Evolutionary conservation across 148 eudicot genomes (phyloP), one percentile per base, ranked within the genome.

Genomic region (Cornus florida): DNA sequence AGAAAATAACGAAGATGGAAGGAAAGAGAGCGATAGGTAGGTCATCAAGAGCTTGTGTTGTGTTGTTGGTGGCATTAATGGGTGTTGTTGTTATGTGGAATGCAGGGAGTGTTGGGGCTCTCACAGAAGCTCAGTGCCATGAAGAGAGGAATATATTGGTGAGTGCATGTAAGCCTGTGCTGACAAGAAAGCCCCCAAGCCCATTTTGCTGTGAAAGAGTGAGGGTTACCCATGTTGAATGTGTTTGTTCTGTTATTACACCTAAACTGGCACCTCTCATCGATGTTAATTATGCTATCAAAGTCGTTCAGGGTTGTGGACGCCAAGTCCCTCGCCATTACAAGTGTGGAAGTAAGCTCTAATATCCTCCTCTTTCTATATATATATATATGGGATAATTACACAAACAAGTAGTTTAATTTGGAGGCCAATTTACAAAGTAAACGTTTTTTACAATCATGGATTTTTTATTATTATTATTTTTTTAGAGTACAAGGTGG

Each of bases 331-430:
- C 84, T 23, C 84, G 78, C 35, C 79, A 85, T 72, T 85, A 67
- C 83, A 85, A 85, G 78, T 85, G 87, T 33, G 87, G 87, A 72
- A 85, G 87, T 85, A 85, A 82, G 78, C 12, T 48, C 28, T 28
- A 28, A 28, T 28, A 1, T 28, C 28, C 28, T 1, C 28, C 28
- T 28, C 28, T 28, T 28, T 28, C 28, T 28, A 28, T 28, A 28
- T n/a, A n/a, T n/a, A 28, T 1, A 28, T 28, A 28, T 28, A 28
- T 28, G 28, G 28, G 28, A 0, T 28, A 28, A 28, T 28, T 28
- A 28, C 28, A 28, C 1, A 28, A 28, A 28, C 28, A 28, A 28
- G 28, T 28, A 28, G 28, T 28, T 28, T 28, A 28, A 28, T 28
- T 28, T 28, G 28, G 28, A 28, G 28, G 28, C 28, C 28, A 28